Conservation (phyloP, 2,329 filamentous ascomycete species). For the Ustulina deusta region DNA sequence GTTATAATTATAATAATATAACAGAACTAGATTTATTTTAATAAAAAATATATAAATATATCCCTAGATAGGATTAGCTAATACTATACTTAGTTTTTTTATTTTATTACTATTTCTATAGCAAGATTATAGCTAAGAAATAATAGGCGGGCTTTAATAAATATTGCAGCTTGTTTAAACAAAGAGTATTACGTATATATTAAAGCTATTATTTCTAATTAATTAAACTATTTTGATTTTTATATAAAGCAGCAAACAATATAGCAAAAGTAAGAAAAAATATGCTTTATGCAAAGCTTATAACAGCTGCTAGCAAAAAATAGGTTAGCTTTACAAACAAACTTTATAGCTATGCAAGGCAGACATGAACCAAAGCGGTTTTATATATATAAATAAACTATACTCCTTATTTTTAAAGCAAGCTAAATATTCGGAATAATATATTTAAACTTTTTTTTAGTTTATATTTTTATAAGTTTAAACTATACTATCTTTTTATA, state of each 20-base stretch:
- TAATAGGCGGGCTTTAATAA: too few relatives aligned
- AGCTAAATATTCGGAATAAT: background rate
- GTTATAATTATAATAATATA: too few relatives aligned
- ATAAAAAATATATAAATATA: background rate
- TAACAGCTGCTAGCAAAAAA: background rate
- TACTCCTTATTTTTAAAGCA: background rate
- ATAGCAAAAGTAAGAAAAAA: background rate
- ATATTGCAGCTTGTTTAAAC: too few relatives aligned
- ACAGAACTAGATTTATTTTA: too few relatives aligned
- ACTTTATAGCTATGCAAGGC: background rate
- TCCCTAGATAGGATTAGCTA: background rate
- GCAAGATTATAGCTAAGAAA: background rate
- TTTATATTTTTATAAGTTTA: conserved; percentile 1
- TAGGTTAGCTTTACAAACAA: background rate
- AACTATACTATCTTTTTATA: background rate
- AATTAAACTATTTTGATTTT: too few relatives aligned
- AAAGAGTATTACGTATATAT: background rate
- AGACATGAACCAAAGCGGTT: too few relatives aligned
- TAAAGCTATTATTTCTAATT: background rate
- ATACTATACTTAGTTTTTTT: background rate
- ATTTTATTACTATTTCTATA: background rate
- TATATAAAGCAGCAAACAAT: background rate
- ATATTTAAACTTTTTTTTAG: background rate
- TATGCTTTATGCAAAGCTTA: background rate
- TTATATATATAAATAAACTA: background rate